Evolutionary conservation across 2,329 filamentous ascomycete genomes (phyloP), one percentile per base, ranked within the genome.

Genomic region (Aspergillus japonicus): DNA sequence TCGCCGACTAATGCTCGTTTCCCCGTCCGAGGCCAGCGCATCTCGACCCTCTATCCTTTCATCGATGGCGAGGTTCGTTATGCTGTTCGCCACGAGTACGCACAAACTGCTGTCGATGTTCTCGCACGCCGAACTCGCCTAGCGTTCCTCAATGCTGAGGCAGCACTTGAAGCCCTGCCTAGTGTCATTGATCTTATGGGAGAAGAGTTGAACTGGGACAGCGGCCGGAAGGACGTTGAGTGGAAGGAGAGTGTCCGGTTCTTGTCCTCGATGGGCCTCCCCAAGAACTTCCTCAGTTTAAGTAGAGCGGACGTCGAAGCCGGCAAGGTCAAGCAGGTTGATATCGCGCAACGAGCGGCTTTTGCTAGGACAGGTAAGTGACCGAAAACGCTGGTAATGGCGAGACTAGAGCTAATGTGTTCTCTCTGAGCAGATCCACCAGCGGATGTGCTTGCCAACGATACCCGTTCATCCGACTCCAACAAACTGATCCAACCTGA

Each of bases 21-120:
- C 82, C 92, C 93, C 3, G 88, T 92, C 33, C 85, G 91, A 54
- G 92, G 92, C 58, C 86, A 90, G 76, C 88, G 91, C 63, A 89
- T 97, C 63, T 89, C 89, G 3, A 77, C 84, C 16, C 81, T 96
- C 29, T 96, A 96, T 76, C 92, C 93, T 14, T 96, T 95, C 75
- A 87, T 97, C 26, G 93, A 97, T 70, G 92, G 92, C 52, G 94
- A 98, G 78, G 84, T 97, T 47, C 87, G 92, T 57, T 96, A 96
- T 73, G 92, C 92, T 24, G 87, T 96, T 47, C 83, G 88, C 54
- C 89, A 96, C 75, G 94, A 97, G 78, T 96, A 96, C 71, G 94
- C 94, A 3, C 91, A 96, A 76, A 96, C 91, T 3, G 91, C 92
- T 1, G 89, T 93, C 16, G 93, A 97, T 72, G 89, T 97, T 12